Evolutionary conservation across 1,284 basidiomycete genomes (phyloP).

Genomic region (Moniliophthora roreri): DNA sequence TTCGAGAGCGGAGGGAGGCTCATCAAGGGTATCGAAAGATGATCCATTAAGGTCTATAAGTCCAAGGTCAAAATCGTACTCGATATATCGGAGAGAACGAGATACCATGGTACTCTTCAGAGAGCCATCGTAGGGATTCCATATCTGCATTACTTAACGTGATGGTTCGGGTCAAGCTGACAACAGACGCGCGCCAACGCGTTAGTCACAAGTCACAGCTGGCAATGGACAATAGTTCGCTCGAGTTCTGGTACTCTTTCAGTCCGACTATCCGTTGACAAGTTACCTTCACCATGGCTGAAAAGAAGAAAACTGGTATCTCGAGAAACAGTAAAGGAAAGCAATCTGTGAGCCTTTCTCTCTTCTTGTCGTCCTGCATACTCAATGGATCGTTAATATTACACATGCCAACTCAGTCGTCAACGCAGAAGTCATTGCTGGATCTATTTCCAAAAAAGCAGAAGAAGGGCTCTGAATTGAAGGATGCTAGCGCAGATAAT

Average conservation of each 20-base stretch:
- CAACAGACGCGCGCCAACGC: not conserved
- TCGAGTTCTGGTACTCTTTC: not conserved
- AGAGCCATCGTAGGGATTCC: conserved; percentile 36
- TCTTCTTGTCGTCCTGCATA: not conserved
- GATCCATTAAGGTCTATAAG: conserved; percentile 65
- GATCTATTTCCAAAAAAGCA: conserved; percentile 32
- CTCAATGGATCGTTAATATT: no score
- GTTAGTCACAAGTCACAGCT: no score
- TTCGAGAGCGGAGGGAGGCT: conserved; percentile 67
- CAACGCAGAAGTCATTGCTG: conserved; percentile 33
- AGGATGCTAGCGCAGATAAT: not conserved
- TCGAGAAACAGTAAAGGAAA: conserved; percentile 10
- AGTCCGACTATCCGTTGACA: not conserved
- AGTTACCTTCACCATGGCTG: conserved; percentile 17
- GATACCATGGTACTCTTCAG: conserved; percentile 55
- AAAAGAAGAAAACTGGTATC: conserved; percentile 15
- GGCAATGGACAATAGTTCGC: not conserved
- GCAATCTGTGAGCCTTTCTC: not conserved
- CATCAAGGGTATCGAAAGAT: conserved; percentile 50
- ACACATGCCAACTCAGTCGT: no score
- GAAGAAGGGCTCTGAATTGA: not conserved
- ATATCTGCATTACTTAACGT: not conserved
- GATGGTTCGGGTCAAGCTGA: not conserved
- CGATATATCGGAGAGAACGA: not conserved
- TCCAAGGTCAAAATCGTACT: not conserved